Percentiles rank a stretch among this genome's conserved stretches.
phyloP scores from a whole-genome alignment of 2,329 filamentous ascomycete genomes.

The Bisporella sp. region DNA sequence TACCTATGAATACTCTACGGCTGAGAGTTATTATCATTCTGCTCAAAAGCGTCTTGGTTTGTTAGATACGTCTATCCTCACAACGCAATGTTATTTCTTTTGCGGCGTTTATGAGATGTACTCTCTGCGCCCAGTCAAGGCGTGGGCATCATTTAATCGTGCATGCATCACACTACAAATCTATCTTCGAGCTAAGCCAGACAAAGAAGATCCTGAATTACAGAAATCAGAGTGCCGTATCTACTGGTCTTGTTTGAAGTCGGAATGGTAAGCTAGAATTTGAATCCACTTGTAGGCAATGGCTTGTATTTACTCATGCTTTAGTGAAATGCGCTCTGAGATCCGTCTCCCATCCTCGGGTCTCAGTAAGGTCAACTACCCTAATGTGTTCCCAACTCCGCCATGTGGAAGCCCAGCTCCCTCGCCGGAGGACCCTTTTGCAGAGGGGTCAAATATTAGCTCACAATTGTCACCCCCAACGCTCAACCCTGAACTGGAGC shows the following conservation, averaged over 20 bases:
- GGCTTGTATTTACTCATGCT: neutral
- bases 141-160: slow-evolving; percentile 23
- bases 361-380: slow-evolving; percentile 2
- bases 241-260: slow-evolving; percentile 5
- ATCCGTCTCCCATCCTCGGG: slow-evolving; percentile 1
- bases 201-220: neutral
- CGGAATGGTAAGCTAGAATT: slow-evolving; percentile 1
- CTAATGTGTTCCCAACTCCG: slow-evolving; percentile 4
- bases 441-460: neutral
- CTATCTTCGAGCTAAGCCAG: slow-evolving; percentile 2
- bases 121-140: slow-evolving; percentile 29
- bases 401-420: neutral
- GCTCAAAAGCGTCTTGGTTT: slow-evolving; percentile 25
- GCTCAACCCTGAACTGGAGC: neutral
- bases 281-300: neutral
- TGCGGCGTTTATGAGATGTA: slow-evolving; percentile 36
- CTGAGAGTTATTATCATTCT: slow-evolving; percentile 25
- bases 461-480: neutral
- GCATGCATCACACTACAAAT: slow-evolving; percentile 2
- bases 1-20: slow-evolving; percentile 6
- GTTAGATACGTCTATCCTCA: slow-evolving; percentile 25
- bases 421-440: neutral
- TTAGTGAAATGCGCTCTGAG: slow-evolving; percentile 5
- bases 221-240: slow-evolving; percentile 1
- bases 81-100: slow-evolving; percentile 32